Evolutionary conservation across 1,284 basidiomycete genomes (phyloP).

Genomic region (Sutorius eximius): DNA sequence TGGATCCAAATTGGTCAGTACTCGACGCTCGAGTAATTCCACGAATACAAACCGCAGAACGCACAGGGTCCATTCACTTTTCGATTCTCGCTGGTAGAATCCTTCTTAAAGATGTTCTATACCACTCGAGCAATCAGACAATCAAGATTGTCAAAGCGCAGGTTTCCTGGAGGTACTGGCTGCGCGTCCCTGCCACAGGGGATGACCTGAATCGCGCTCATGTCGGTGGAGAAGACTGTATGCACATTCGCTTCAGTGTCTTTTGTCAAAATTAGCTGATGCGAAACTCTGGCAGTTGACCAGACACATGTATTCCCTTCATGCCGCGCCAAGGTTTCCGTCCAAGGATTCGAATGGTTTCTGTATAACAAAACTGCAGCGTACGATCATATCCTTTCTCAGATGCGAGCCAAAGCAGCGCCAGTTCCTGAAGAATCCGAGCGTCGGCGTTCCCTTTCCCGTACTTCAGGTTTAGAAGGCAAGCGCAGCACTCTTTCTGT

Average conservation of each 20-base stretch:
- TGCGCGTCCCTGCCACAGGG: slow-evolving; percentile 66
- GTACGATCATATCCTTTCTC: slow-evolving; percentile 81
- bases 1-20: slow-evolving; percentile 76
- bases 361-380: slow-evolving; percentile 86
- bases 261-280: slow-evolving; percentile 4
- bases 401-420: slow-evolving; percentile 53
- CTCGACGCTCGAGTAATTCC: not conserved
- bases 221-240: slow-evolving; percentile 51
- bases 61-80: slow-evolving; percentile 78
- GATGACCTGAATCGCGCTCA: slow-evolving; percentile 62
- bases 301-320: slow-evolving; percentile 45
- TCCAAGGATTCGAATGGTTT: slow-evolving; percentile 88
- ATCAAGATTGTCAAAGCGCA: slow-evolving; percentile 80
- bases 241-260: slow-evolving; percentile 18
- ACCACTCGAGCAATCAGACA: slow-evolving; percentile 89
- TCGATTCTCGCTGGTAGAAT: slow-evolving; percentile 86
- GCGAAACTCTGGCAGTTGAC: slow-evolving; percentile 30
- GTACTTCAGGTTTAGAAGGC: slow-evolving; percentile 32
- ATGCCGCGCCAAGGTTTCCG: slow-evolving; percentile 75
- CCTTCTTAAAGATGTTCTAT: slow-evolving; percentile 80
- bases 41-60: slow-evolving; percentile 1
- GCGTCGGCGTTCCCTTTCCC: slow-evolving; percentile 21
- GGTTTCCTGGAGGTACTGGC: slow-evolving; percentile 91
- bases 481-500: slow-evolving; percentile 1
- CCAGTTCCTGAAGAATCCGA: slow-evolving; percentile 28